Evolutionary conservation across 2,329 filamentous ascomycete genomes (phyloP).

Genomic region (Trichoderma sp.): DNA sequence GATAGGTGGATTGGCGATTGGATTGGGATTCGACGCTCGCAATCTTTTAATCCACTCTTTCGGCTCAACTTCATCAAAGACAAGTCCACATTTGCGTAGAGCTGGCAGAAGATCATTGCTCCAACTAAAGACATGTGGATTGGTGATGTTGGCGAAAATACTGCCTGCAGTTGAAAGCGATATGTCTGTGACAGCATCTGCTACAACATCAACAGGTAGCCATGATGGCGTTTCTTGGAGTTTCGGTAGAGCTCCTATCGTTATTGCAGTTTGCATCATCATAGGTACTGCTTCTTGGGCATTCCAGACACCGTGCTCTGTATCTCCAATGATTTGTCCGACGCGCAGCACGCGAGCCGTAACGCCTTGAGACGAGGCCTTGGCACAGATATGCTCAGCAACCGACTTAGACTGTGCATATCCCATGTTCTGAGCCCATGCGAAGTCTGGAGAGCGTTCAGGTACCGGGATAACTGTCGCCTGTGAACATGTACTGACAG

Average conservation of each 20-base stretch:
- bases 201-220: slow-evolving; percentile 1
- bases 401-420: slow-evolving; percentile 43
- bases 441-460: slow-evolving; percentile 30
- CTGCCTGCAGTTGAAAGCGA: neutral
- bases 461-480: neutral
- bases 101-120: neutral
- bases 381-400: slow-evolving; percentile 37
- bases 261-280: slow-evolving; percentile 46
- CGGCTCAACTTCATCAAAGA: slow-evolving; percentile 2
- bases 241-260: slow-evolving; percentile 44
- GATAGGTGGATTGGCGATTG: neutral
- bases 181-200: neutral
- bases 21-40: neutral
- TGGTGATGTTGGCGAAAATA: neutral
- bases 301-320: slow-evolving; percentile 47
- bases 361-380: slow-evolving; percentile 35
- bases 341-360: slow-evolving; percentile 41
- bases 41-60: slow-evolving; percentile 8
- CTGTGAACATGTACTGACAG: slow-evolving; percentile 2
- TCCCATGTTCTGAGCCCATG: slow-evolving; percentile 42
- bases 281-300: slow-evolving; percentile 49
- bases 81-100: neutral
- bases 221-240: slow-evolving; percentile 8
- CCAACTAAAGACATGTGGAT: slow-evolving; percentile 3
- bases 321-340: slow-evolving; percentile 50